These are phyloP conservation scores for Mycena belliarum DNA, from an alignment of 768 basidiomycete species.

Conservation along the genomic window DNA sequence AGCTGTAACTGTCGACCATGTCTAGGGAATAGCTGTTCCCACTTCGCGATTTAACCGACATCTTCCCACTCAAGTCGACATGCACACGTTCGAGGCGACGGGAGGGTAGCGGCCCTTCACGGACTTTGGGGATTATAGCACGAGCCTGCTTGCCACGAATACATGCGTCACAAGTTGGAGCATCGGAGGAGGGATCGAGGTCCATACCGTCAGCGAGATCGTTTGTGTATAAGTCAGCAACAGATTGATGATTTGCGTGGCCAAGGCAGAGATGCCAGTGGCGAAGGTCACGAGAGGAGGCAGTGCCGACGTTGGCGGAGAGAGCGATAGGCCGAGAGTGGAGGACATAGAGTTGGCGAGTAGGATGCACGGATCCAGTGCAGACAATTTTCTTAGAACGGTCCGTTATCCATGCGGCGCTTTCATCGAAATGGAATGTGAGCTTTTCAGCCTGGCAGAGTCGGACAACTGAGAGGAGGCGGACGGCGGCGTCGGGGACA, in stretches of 20 bases:
- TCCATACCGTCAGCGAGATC: conserved; percentile 3
- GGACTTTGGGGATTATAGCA: conserved; percentile 30
- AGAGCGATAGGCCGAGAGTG: neutral
- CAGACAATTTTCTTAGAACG: neutral
- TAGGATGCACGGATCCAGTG: neutral
- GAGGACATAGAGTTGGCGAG: conserved; percentile 1
- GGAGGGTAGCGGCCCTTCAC: conserved; percentile 16
- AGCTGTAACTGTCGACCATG: neutral
- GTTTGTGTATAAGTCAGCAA: neutral
- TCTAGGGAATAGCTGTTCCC: neutral
- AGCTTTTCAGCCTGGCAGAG: neutral
- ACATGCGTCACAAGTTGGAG: too few species aligned
- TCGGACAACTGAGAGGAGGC: conserved; percentile 1
- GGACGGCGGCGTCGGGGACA: neutral
- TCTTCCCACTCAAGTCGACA: neutral
- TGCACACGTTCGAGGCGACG: neutral
- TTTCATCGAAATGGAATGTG: neutral
- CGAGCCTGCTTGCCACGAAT: too few species aligned
- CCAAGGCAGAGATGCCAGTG: neutral
- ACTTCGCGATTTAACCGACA: neutral
- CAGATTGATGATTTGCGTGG: neutral
- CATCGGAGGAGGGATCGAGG: too few species aligned
- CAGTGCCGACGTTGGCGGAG: neutral
- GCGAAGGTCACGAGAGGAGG: neutral
- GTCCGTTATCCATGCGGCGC: neutral